phyloP scores from a whole-genome alignment of 1,284 basidiomycete genomes.

The Stereum hirsutum region DNA sequence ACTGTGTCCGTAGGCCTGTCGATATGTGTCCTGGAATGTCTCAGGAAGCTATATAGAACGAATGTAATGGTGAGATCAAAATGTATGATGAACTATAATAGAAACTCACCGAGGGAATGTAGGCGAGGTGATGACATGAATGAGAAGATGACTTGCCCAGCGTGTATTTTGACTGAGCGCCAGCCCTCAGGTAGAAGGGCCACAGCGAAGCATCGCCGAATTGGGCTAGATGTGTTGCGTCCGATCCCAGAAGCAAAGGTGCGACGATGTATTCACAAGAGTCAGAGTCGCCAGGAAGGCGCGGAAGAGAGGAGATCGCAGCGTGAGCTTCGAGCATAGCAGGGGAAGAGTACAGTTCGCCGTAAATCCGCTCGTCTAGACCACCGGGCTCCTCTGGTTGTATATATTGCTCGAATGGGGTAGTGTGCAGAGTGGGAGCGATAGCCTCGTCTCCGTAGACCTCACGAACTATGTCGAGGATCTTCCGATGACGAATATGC shows the following conservation, averaged over 20 bases:
- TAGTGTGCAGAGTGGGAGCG: neutral
- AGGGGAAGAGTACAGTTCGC: neutral
- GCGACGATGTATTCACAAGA: neutral
- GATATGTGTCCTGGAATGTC: neutral
- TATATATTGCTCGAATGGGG: neutral
- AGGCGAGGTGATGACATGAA: slow-evolving; percentile 1
- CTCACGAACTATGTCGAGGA: neutral
- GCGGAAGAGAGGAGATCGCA: neutral
- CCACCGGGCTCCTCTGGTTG: neutral
- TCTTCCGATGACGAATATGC: neutral
- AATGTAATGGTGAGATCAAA: too few relatives aligned
- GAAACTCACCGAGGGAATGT: neutral
- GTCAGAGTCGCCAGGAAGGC: neutral
- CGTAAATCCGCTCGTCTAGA: neutral
- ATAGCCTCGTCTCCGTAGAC: neutral
- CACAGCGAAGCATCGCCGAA: slow-evolving; percentile 1
- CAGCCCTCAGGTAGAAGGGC: neutral
- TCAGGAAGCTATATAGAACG: neutral
- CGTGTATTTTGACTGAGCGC: neutral
- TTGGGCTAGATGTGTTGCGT: slow-evolving; percentile 1
- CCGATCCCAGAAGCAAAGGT: neutral
- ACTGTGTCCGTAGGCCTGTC: neutral
- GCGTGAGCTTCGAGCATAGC: neutral
- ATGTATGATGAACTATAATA: neutral
- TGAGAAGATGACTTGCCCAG: neutral